phyloP scores from a whole-genome alignment of 2,329 filamentous ascomycete species.

The Ophiostoma pallidulum region DNA sequence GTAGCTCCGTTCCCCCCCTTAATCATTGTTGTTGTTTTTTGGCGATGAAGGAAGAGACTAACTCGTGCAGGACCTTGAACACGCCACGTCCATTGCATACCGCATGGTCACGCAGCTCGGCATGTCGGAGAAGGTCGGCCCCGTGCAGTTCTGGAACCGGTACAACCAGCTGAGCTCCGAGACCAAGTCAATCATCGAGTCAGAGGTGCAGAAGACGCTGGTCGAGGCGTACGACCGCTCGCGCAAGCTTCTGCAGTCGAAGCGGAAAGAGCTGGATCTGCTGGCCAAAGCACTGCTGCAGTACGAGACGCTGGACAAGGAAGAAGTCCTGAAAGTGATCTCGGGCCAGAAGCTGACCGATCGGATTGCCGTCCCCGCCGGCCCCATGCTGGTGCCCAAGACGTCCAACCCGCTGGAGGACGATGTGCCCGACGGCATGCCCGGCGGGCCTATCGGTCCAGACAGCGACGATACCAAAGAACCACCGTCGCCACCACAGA shows the following conservation, averaged over 20 bases:
- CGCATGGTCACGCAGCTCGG: conserved; percentile 81
- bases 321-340: conserved; percentile 85
- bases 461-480: conserved; percentile 12
- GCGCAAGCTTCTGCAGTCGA: conserved; percentile 57
- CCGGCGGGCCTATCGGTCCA: conserved; percentile 2
- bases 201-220: conserved; percentile 75
- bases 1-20: conserved; percentile 25
- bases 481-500: conserved; percentile 14
- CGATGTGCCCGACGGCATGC: conserved; percentile 11
- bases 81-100: conserved; percentile 74
- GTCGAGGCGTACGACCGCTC: conserved; percentile 74
- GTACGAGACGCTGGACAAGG: conserved; percentile 84
- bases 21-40: background rate
- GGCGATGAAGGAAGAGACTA: conserved; percentile 3
- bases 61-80: conserved; percentile 60
- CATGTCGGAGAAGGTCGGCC: conserved; percentile 81
- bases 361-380: conserved; percentile 51
- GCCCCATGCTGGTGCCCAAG: conserved; percentile 58
- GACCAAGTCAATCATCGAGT: conserved; percentile 79
- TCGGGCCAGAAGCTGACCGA: conserved; percentile 70
- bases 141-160: conserved; percentile 75
- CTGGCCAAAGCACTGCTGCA: conserved; percentile 83
- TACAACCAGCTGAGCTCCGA: conserved; percentile 76
- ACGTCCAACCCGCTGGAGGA: conserved; percentile 12
- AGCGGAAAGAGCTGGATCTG: conserved; percentile 76